phyloP scores from a whole-genome alignment of 2,329 filamentous ascomycete species.

The Boeremia lycopersici region DNA sequence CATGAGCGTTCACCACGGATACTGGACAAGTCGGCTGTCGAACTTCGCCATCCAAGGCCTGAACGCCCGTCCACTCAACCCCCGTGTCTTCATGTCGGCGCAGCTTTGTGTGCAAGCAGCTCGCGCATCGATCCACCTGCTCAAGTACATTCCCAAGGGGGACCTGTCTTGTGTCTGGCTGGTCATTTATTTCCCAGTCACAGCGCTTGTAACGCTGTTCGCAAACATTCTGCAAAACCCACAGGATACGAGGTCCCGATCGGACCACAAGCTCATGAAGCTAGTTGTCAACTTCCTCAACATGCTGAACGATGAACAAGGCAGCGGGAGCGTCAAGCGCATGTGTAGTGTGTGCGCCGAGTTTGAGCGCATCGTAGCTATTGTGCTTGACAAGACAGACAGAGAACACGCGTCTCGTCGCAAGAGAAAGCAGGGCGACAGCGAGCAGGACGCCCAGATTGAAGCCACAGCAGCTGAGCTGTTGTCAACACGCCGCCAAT shows the following conservation, averaged over 20 bases:
- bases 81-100: conserved; percentile 91
- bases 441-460: conserved; percentile 51
- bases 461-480: conserved; percentile 46
- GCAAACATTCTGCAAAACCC: conserved; percentile 97
- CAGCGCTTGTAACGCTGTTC: conserved; percentile 91
- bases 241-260: conserved; percentile 82
- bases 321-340: conserved; percentile 86
- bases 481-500: conserved; percentile 36
- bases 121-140: conserved; percentile 86
- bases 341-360: conserved; percentile 96
- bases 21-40: conserved; percentile 94
- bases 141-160: conserved; percentile 95
- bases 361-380: conserved; percentile 90
- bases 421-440: conserved; percentile 77
- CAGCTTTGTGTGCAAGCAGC: conserved; percentile 92
- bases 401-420: conserved; percentile 79
- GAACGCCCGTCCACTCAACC: conserved; percentile 88
- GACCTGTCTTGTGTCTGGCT: conserved; percentile 97
- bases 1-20: conserved; percentile 97
- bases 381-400: conserved; percentile 89
- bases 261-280: conserved; percentile 89
- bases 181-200: conserved; percentile 95
- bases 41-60: conserved; percentile 95
- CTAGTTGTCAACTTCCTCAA: conserved; percentile 91
- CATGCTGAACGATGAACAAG: conserved; percentile 85